Conservation (phyloP, 2,329 filamentous ascomycete species). For the Claviceps spartinae region DNA sequence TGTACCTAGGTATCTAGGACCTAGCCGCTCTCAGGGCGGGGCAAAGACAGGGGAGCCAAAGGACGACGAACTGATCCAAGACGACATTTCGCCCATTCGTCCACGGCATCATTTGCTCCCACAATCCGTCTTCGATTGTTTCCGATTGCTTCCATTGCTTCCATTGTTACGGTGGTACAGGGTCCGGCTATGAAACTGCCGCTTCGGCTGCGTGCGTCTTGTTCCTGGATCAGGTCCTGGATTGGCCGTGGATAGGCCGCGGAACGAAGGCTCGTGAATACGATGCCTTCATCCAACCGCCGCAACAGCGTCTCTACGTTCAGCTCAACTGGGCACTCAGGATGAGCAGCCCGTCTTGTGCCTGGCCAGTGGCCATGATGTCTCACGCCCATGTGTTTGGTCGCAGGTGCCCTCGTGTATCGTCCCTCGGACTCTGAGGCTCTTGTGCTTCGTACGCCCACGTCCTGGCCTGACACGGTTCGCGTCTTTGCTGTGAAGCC, state of each 20-base stretch:
- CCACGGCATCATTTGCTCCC: no score
- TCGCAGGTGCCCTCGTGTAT: background rate
- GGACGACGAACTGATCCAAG: no score
- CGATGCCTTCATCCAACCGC: background rate
- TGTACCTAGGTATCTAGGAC: background rate
- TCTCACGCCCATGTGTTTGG: background rate
- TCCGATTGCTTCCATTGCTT: background rate
- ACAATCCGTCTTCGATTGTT: no score
- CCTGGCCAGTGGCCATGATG: background rate
- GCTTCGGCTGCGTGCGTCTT: constrained; percentile 3
- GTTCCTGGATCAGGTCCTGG: background rate
- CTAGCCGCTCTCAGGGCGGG: background rate
- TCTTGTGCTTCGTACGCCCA: background rate
- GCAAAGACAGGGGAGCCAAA: background rate
- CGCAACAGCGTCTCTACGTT: background rate
- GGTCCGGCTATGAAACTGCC: constrained; percentile 1
- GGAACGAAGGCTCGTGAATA: background rate
- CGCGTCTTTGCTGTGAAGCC: background rate
- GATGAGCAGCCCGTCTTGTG: background rate
- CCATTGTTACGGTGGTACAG: constrained; percentile 1
- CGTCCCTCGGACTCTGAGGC: background rate
- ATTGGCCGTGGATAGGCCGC: background rate
- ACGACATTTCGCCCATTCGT: no score
- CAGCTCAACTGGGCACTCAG: background rate
- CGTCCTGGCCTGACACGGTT: background rate